These are phyloP conservation scores for Gillenia trifoliata DNA, from an alignment of 306 rosid genomes.

Conservation along the genomic window DNA sequence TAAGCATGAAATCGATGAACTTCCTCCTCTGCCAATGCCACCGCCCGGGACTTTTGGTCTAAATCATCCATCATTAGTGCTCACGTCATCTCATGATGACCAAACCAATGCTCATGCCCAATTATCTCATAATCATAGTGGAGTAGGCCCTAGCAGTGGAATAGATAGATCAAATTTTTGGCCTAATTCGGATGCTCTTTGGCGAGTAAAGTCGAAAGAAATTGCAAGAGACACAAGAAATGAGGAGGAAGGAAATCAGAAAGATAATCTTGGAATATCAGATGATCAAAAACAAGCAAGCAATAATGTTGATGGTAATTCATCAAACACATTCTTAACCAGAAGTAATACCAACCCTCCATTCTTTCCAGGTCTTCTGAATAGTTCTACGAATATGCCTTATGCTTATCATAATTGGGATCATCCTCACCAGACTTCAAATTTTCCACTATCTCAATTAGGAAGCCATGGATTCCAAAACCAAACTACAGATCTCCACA, in stretches of 20 bases:
- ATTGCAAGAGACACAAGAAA: constrained; percentile 22
- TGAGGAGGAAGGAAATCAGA: constrained; percentile 5
- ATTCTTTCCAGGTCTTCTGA: constrained; percentile 31
- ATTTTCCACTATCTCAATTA: constrained; percentile 24
- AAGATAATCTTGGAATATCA: background rate
- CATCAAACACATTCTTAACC: constrained; percentile 20
- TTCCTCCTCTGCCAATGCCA: constrained; percentile 72
- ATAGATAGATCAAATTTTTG: constrained; percentile 8
- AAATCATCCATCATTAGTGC: background rate
- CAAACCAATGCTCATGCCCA: background rate
- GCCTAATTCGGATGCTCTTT: constrained; percentile 24
- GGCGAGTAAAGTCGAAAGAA: constrained; percentile 44
- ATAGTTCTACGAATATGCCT: constrained; percentile 16
- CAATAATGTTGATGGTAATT: background rate
- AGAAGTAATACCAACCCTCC: constrained; percentile 27
- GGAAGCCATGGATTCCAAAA: constrained; percentile 39
- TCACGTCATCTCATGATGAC: background rate
- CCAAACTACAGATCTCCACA: constrained; percentile 41
- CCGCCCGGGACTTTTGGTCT: constrained; percentile 38
- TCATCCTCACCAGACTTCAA: constrained; percentile 17
- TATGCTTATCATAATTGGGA: constrained; percentile 24
- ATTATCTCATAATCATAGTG: background rate
- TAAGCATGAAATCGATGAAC: constrained; percentile 77
- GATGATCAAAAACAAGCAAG: constrained; percentile 19
- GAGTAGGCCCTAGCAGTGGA: constrained; percentile 20